Evolutionary conservation across 805 yeast genomes (phyloP).

Genomic region (Myxozyma melibiosi): DNA sequence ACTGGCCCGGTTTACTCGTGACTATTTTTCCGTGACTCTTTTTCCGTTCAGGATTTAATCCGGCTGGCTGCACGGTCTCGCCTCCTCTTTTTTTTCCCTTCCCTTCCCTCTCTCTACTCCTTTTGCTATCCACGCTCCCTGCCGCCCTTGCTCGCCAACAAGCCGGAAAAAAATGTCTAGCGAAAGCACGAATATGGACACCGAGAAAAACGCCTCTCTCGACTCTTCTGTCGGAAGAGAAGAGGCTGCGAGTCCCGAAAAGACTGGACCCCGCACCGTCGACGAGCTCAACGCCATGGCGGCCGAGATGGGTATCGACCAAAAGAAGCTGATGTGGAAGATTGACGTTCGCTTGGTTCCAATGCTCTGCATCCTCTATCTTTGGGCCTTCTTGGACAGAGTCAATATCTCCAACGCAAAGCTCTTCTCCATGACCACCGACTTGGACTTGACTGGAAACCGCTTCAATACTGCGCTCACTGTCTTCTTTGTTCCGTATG

Average conservation of each 20-base stretch:
- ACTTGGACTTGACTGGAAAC: constrained; percentile 55
- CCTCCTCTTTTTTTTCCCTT: background rate
- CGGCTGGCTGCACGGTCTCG: too few species aligned
- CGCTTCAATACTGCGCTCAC: constrained; percentile 68
- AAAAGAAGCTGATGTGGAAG: constrained; percentile 60
- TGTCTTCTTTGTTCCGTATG: constrained; percentile 71
- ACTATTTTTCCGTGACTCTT: constrained; percentile 6
- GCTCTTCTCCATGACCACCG: constrained; percentile 64
- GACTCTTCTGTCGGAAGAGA: background rate
- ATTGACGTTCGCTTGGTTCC: constrained; percentile 72
- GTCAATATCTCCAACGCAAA: constrained; percentile 83
- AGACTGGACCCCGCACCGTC: background rate
- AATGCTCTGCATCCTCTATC: constrained; percentile 72
- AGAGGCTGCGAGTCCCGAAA: background rate
- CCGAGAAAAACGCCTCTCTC: constrained; percentile 5
- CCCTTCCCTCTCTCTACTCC: background rate
- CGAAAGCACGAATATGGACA: background rate
- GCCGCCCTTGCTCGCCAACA: background rate
- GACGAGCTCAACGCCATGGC: constrained; percentile 44
- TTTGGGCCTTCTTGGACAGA: constrained; percentile 71
- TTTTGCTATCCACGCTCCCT: background rate
- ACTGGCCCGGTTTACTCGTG: too few species aligned
- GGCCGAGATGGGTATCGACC: constrained; percentile 53
- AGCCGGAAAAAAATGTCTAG: background rate
- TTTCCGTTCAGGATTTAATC: too few species aligned